Conservation (phyloP, 2,329 filamentous ascomycete species). For the Hirsutella rhossiliensis region DNA sequence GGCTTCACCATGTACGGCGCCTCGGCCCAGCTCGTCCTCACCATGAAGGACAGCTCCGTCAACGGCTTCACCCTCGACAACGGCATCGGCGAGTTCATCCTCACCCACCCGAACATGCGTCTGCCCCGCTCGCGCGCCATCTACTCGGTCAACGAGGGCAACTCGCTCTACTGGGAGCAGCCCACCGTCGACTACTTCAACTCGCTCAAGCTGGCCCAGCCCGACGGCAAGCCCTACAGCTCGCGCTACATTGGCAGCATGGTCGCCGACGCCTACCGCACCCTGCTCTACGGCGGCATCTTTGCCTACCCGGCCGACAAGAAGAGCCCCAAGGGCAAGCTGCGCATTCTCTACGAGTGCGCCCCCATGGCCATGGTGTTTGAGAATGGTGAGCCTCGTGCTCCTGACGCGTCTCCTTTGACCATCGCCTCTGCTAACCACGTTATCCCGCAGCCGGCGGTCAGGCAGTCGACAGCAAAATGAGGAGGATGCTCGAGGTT, state of each 20-base stretch:
- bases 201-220: conserved; percentile 68
- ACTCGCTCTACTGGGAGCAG: conserved; percentile 92
- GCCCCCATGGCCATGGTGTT: conserved; percentile 98
- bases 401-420: neutral
- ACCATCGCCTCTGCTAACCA: neutral
- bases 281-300: conserved; percentile 86
- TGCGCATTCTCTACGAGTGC: conserved; percentile 95
- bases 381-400: conserved; percentile 67
- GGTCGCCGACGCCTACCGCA: conserved; percentile 97
- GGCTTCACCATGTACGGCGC: conserved; percentile 99
- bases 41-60: conserved; percentile 83
- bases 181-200: conserved; percentile 80
- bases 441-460: conserved; percentile 61
- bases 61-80: conserved; percentile 98
- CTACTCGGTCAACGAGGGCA: conserved; percentile 98
- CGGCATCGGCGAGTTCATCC: conserved; percentile 94
- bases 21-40: conserved; percentile 90
- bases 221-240: conserved; percentile 79
- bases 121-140: conserved; percentile 73
- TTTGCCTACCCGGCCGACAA: conserved; percentile 97
- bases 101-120: conserved; percentile 90
- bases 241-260: conserved; percentile 93
- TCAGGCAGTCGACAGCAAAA: conserved; percentile 81
- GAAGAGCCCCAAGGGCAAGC: conserved; percentile 97
- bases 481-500: conserved; percentile 81